Percentiles rank a stretch among this genome's conserved stretches.
Evolutionary conservation across 2,329 filamentous ascomycete species (phyloP).

Genomic region (Didymella keratinophila): DNA sequence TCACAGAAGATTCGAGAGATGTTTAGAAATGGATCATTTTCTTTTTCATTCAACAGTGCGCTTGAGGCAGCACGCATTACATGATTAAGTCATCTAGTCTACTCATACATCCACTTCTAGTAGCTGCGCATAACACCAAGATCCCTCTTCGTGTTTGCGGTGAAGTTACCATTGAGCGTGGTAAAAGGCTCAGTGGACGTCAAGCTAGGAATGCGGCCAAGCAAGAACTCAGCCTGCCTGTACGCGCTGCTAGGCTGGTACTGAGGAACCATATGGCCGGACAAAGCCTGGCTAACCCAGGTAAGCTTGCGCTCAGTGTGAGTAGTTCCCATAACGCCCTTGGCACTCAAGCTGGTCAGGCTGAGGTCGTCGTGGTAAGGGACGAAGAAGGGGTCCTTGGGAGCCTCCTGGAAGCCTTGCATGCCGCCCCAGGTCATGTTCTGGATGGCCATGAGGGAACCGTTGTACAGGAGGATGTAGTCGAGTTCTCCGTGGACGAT

Average conservation of each 20-base stretch:
- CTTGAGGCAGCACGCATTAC: not conserved
- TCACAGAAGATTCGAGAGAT: not conserved
- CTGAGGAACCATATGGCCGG: slow-evolving; percentile 73
- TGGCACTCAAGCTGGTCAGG: slow-evolving; percentile 61
- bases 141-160: slow-evolving; percentile 22
- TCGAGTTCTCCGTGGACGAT: slow-evolving; percentile 77
- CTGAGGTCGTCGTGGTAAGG: slow-evolving; percentile 65
- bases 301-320: slow-evolving; percentile 81
- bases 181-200: slow-evolving; percentile 46
- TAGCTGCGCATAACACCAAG: slow-evolving; percentile 20
- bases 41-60: not conserved
- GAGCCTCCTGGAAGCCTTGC: slow-evolving; percentile 71
- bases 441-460: slow-evolving; percentile 75
- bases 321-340: slow-evolving; percentile 73
- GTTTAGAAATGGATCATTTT: no score
- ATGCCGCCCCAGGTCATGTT: slow-evolving; percentile 82
- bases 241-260: slow-evolving; percentile 74
- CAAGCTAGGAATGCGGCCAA: slow-evolving; percentile 72
- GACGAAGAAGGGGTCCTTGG: slow-evolving; percentile 71
- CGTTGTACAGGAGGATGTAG: slow-evolving; percentile 72
- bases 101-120: not conserved
- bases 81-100: slow-evolving; percentile 9
- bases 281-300: slow-evolving; percentile 68
- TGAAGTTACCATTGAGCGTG: slow-evolving; percentile 29
- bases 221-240: slow-evolving; percentile 75